phyloP scores from a whole-genome alignment of 306 rosid genomes.

The Pueraria montana region DNA sequence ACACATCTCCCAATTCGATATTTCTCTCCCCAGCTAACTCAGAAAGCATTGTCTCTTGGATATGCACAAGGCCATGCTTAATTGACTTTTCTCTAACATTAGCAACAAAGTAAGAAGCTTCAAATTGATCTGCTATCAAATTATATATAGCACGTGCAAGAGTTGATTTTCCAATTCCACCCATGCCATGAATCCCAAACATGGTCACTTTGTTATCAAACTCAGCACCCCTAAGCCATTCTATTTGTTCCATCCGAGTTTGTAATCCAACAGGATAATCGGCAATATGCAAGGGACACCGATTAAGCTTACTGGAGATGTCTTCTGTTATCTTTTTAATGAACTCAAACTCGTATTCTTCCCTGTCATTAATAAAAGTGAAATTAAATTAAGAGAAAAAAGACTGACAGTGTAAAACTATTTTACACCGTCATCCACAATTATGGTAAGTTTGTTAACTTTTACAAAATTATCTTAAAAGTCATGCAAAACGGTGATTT shows the following conservation, averaged over 20 bases:
- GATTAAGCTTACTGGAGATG: neutral
- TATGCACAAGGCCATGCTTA: neutral
- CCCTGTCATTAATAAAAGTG: neutral
- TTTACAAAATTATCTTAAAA: too few species aligned
- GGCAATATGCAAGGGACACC: conserved; percentile 12
- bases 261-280: conserved; percentile 15
- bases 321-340: conserved; percentile 10
- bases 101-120: neutral
- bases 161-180: conserved; percentile 33
- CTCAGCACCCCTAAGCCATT: neutral
- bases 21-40: neutral
- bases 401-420: too few species aligned
- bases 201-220: conserved; percentile 16
- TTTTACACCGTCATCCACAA: too few species aligned
- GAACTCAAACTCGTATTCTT: conserved; percentile 8
- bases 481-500: too few species aligned
- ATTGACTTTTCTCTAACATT: conserved; percentile 34
- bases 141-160: conserved; percentile 36
- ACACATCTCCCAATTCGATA: neutral
- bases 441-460: too few species aligned
- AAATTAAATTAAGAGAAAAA: too few species aligned
- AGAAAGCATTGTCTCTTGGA: conserved; percentile 36
- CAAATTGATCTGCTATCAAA: neutral
- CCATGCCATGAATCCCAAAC: conserved; percentile 39
- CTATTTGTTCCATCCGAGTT: neutral